Evolutionary conservation across 768 basidiomycete species (phyloP), one percentile per base, ranked within the genome.

Genomic region (Russula emetica): DNA sequence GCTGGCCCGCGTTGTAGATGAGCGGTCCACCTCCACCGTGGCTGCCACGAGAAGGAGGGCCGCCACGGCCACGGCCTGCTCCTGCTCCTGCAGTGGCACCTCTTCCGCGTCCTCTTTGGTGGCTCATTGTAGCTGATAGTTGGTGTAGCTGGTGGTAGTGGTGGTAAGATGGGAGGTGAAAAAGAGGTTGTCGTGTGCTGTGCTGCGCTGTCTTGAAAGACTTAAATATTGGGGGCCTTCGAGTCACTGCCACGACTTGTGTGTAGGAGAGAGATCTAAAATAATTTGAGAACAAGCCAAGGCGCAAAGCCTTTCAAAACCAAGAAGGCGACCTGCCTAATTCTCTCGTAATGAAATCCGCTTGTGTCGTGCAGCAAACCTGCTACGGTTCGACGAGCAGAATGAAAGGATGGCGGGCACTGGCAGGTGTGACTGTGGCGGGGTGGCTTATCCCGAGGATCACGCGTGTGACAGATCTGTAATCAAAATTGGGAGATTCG

Each of bases 1-100:
- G 65, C 65, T 69, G 32, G 42, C 62, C 50, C 0, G 71, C 24
- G 30, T 61, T 45, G 65, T 53, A 64, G 58, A 63, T 70, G 49
- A 64, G 57, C 2, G 61, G 69, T 2, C 2, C 50, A 18, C n/a
- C 7, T 9, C 32, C 32, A 8, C 60, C 63, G 36, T 70, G 68
- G 68, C 63, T 72, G 67, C 53, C 57, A 44, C 60, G 58, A 38
- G 30, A 8, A 9, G 16, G 40, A 67, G 44, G 49, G 2, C 52
- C 56, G 6, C n/a, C 67, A 54, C 28, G 57, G 22, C n/a, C 32
- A 36, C 51, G 51, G 20, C 13, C 24, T 14, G 26, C 22, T 26
- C 38, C 38, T 36, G 10, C 49, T 5, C 26, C 62, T 1, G 54
- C 61, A 28, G 55, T 24, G 18, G 63, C 67, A 22, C 68, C 68